These are phyloP conservation scores for Talaromyces sp. DNA, from an alignment of 2,329 filamentous ascomycete species.

Conservation along the genomic window DNA sequence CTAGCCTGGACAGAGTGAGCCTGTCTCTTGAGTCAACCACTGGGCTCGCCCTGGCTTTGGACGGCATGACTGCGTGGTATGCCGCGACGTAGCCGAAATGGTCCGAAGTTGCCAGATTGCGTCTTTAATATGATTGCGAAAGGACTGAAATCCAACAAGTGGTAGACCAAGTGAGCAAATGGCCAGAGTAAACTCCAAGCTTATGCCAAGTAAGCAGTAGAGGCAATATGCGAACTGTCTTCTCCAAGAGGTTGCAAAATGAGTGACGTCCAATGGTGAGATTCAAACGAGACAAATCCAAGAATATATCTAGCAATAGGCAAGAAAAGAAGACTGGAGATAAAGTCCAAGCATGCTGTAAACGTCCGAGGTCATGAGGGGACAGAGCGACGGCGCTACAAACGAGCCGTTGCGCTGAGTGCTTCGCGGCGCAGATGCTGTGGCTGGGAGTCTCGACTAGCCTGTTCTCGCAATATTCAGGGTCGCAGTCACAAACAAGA, in stretches of 20 bases:
- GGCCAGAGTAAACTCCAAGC: background rate
- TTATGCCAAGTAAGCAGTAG: background rate
- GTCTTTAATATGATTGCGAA: too few species aligned
- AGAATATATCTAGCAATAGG: background rate
- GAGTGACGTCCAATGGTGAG: background rate
- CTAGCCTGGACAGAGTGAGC: conserved; percentile 81
- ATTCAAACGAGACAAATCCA: background rate
- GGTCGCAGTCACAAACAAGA: background rate
- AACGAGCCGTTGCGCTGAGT: conserved; percentile 8
- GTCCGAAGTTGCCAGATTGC: too few species aligned
- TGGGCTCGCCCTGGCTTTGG: conserved; percentile 33
- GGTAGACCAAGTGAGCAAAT: background rate
- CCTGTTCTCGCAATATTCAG: background rate
- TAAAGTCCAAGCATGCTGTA: conserved; percentile 7
- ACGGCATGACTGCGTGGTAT: too few species aligned
- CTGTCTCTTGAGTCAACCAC: conserved; percentile 57
- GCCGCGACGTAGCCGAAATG: too few species aligned
- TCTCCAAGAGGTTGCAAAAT: background rate
- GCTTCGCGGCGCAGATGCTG: conserved; percentile 6
- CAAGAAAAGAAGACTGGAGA: background rate
- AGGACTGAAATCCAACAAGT: too few species aligned
- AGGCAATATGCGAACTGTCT: background rate
- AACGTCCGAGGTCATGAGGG: conserved; percentile 9
- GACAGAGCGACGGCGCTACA: conserved; percentile 13
- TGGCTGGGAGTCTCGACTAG: conserved; percentile 12